phyloP scores from a whole-genome alignment of 768 basidiomycete species.

The Hericium erinaceus region DNA sequence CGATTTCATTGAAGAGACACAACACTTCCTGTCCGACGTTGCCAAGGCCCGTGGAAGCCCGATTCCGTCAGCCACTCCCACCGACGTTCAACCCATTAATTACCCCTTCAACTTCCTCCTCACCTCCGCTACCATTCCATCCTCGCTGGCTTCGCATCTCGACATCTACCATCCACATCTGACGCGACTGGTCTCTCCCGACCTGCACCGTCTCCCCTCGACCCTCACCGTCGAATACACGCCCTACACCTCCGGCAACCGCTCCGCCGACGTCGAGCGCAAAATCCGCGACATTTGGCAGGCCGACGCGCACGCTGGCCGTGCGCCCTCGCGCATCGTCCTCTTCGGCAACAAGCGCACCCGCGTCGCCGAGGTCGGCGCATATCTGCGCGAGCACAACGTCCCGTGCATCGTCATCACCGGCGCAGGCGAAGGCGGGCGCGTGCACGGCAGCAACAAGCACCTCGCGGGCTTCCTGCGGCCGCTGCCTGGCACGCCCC shows the following conservation, averaged over 20 bases:
- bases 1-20: slow-evolving; percentile 73
- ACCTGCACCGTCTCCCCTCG: slow-evolving; percentile 69
- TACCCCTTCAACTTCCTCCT: slow-evolving; percentile 80
- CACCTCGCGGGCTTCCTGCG: slow-evolving; percentile 13
- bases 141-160: slow-evolving; percentile 58
- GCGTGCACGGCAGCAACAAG: slow-evolving; percentile 9
- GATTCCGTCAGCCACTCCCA: slow-evolving; percentile 20
- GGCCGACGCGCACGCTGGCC: slow-evolving; percentile 37
- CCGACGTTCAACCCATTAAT: slow-evolving; percentile 23
- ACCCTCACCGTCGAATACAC: slow-evolving; percentile 66
- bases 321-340: slow-evolving; percentile 54
- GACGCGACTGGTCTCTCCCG: slow-evolving; percentile 71
- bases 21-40: slow-evolving; percentile 61
- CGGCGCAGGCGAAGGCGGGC: slow-evolving; percentile 6
- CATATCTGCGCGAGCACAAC: slow-evolving; percentile 5
- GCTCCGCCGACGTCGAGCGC: slow-evolving; percentile 69
- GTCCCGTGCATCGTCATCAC: slow-evolving; percentile 7
- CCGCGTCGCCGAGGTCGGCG: slow-evolving; percentile 11
- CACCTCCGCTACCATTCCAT: slow-evolving; percentile 82
- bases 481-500: slow-evolving; percentile 1
- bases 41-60: slow-evolving; percentile 47
- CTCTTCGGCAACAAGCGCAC: slow-evolving; percentile 62
- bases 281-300: slow-evolving; percentile 70
- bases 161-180: slow-evolving; percentile 50
- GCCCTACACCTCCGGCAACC: slow-evolving; percentile 71